These are phyloP conservation scores for Solanum boliviense DNA, from an alignment of 257 asterid genomes.

Conservation along the genomic window DNA sequence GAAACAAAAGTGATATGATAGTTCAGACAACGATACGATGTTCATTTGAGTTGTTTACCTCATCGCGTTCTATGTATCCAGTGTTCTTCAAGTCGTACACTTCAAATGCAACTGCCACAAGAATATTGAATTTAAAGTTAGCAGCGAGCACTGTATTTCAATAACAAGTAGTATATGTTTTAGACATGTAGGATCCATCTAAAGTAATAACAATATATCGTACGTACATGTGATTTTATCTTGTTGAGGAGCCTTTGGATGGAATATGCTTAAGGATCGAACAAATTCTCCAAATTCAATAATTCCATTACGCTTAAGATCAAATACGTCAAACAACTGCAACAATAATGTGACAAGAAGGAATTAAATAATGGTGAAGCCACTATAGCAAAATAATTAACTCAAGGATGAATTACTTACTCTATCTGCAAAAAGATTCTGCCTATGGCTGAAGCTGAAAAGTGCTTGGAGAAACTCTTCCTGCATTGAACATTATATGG, in stretches of 20 bases:
- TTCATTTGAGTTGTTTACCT: conserved; percentile 26
- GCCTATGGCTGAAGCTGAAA: conserved; percentile 36
- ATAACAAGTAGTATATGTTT: neutral
- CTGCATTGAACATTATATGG: conserved; percentile 24
- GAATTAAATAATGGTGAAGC: neutral
- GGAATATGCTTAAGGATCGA: conserved; percentile 53
- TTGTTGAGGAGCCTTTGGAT: conserved; percentile 35
- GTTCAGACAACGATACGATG: neutral
- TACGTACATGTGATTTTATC: conserved; percentile 36
- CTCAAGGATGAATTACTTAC: conserved; percentile 20
- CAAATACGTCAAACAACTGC: conserved; percentile 71
- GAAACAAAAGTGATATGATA: neutral
- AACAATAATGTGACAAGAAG: neutral
- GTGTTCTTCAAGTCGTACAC: conserved; percentile 48
- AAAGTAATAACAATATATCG: neutral
- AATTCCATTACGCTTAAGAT: conserved; percentile 49
- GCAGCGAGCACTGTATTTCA: neutral
- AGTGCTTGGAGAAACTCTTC: conserved; percentile 81
- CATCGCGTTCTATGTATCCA: conserved; percentile 58
- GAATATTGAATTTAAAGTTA: neutral
- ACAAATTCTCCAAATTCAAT: conserved; percentile 76
- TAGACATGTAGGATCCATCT: neutral
- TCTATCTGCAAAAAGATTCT: conserved; percentile 57
- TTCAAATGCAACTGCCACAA: conserved; percentile 52
- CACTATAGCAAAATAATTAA: neutral